Base-by-base conservation (phyloP, 345 rosid species). In the Brassica nigra region DNA sequence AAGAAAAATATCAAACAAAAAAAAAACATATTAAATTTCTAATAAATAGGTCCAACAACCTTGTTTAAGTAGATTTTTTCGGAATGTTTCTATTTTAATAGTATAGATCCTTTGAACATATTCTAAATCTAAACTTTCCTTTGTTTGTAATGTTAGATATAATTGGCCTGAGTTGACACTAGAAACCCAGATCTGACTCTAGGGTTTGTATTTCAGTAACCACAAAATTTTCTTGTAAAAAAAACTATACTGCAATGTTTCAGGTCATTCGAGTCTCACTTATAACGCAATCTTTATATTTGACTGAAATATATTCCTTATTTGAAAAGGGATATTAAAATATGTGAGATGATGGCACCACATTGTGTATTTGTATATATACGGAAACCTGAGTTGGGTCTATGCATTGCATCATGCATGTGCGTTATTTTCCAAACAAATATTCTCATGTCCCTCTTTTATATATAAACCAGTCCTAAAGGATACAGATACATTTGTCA, bases 401-500 rank as follows among this genome's bases (percentile, higher is more conserved):
- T 78, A 78, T 78, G 66, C 27, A 23, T 23, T 23, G 27, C 27
- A 23, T 23, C 27, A 23, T 23, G 27, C 81, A 78, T 78, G 73
- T 65, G 74, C 61, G 57, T 72, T 67, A 58, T 67, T 66, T 79
- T 61, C 15, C 9, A 62, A 79, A 74, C 78, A 79, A 44, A 73
- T 79, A 73, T 74, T 67, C 75, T 61, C 70, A 73, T 73, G 78
- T 65, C 61, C 36, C 52, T 78, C 44, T 39, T 39, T 39, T 57
- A 55, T 59, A 71, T 71, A 33, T 72, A 61, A 2, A 68, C 27
- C 78, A 73, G n/a, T 63, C 75, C 75, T 61, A 3, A 42, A 66
- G 77, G 73, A 73, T 78, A 80, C 68, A 58, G 34, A 67, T 33
- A 68, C 70, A 73, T 74, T 68, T 74, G 70, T 74, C 82, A 74